Base-by-base conservation (phyloP, 768 basidiomycete genomes). In the Tephrocybe rancida region DNA sequence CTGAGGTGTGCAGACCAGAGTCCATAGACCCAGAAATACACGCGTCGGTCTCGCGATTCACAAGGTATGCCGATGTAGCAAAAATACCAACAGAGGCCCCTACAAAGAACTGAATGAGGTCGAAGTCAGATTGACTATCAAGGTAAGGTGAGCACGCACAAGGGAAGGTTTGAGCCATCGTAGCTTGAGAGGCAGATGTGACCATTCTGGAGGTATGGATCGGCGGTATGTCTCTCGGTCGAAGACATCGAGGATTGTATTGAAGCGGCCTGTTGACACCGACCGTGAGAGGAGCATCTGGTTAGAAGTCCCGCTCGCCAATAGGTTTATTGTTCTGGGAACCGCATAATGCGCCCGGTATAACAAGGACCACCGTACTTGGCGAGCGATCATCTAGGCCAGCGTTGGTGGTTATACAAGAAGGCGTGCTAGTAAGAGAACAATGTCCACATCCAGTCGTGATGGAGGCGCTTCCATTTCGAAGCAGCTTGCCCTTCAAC, bases 131-230 rank as follows among this genome's bases (percentile, higher is more conserved):
- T 42, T 7, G n/a, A 27, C 27, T 21, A n/a, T 18, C 1, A 37
- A 9, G 7, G 42, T 9, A 14, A 21, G 4, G 9, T 6, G 18
- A 16, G 3, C n/a, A 55, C 54, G 27, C 8, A 55, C 54, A 9
- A 55, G 30, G 7, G 39, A 41, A 19, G 54, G 54, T 37, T 44
- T 49, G 22, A 44, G 9, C 54, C 54, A 55, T 19, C 41, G 47
- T 19, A 55, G 42, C 26, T 25, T 48, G 16, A 55, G 42, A 8
- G 54, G 54, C 35, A 55, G 47, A 44, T 55, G 54, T 24, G 54
- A 48, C 54, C 54, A 49, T 24, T 54, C 53, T 44, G 54, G 19
- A 22, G 54, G 54, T 18, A 55, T 46, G 6, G 54, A 39, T 19
- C 24, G 37, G 9, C 39, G 27, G 24, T 55, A 55, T n/a, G 49